A percentile compares a stretch with the other conserved stretches of the same genome.
Evolutionary conservation across 139 green algal genomes (phyloP).

Genomic region (Limnomonas spitsbergensis): DNA sequence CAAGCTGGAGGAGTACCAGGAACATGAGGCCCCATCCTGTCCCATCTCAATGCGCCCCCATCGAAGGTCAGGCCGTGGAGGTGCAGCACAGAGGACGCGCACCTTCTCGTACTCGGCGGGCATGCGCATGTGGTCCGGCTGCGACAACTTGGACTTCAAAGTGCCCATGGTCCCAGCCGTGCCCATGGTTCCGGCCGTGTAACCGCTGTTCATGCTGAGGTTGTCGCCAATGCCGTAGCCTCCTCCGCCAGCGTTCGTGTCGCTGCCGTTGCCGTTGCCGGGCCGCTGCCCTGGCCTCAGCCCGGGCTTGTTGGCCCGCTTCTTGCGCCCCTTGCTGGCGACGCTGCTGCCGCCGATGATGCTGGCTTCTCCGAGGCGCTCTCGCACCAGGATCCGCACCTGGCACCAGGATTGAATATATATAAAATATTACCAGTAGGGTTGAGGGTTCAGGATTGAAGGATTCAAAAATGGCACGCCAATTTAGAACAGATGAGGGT

Average conservation of each 20-base stretch:
- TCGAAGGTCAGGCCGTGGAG: not conserved
- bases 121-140: slow-evolving; percentile 46
- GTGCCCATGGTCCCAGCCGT: slow-evolving; percentile 7
- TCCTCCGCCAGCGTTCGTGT: not conserved
- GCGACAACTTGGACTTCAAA: slow-evolving; percentile 23
- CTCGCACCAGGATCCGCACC: slow-evolving; percentile 33
- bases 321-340: slow-evolving; percentile 30
- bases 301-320: slow-evolving; percentile 3
- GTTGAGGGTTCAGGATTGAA: no score
- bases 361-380: slow-evolving; percentile 33
- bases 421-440: no score
- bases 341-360: slow-evolving; percentile 3
- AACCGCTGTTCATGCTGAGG: not conserved
- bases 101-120: slow-evolving; percentile 54
- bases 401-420: no score
- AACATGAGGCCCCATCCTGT: no score
- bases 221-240: not conserved
- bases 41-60: no score
- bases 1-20: no score
- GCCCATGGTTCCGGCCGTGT: not conserved
- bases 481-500: no score
- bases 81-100: not conserved
- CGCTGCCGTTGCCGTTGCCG: not conserved
- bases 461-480: no score
- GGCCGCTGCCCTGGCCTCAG: not conserved